Evolutionary conservation across 352 stramenopile genomes (phyloP), one percentile per base, ranked within the genome.

Genomic region (Globisporangium barbulae): DNA sequence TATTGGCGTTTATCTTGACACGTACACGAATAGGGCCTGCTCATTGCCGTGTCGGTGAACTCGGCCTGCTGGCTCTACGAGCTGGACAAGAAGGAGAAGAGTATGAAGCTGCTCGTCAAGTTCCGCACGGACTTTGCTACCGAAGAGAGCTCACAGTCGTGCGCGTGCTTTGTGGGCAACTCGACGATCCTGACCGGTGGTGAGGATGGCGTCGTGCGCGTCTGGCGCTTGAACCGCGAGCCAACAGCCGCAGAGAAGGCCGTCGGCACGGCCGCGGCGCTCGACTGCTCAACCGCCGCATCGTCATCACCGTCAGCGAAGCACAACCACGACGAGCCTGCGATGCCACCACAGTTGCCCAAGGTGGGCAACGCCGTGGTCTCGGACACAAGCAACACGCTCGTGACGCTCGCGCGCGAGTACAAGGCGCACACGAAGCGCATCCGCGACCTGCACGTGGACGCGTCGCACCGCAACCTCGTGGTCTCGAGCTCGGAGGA

Each of bases 81-180:
- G 45, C 50, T 92, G n/a, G 64, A 91, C 61, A 54, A 70, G 17
- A 73, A 87, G 42, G 61, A 62, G 1, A 91, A 91, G 68, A 76
- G 55, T 8, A 81, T 92, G 52, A 76, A 68, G 69, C 67, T 93
- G 17, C 63, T 93, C 45, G 73, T 93, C 61, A 88, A 89, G 56
- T 93, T 95, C 72, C 81, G 81, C 53, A 92, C 86, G 22, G 86
- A 95, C 57, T 95, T 95, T 70, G 73, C 83, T 2, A 68, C 74
- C 5, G 68, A 83, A 10, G 84, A 93, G 59, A 91, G 81, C 53
- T 87, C 28, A 1, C 68, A 95, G 76, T 80, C 79, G 4, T 83
- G 78, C 31, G 84, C 79, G 3, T 84, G 83, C 61, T 95, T 93
- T 61, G 86, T 93, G 15, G 86, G 84, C n/a, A 88, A 92, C 44